Base-by-base conservation (phyloP, 345 rosid species). In the Capsella bursapastoris region DNA sequence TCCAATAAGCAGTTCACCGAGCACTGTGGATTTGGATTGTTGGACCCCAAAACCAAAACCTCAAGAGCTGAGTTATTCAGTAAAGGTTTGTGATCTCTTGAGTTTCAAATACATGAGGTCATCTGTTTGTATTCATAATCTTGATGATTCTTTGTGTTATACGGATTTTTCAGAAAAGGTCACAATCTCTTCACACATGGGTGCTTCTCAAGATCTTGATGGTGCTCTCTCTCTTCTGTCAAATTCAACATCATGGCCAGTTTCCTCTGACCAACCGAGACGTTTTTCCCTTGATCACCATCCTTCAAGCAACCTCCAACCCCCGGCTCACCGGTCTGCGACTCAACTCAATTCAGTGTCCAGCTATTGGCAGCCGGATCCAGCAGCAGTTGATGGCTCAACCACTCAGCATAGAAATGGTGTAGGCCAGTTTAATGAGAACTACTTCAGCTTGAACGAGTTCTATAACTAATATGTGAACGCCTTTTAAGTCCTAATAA, bases 221-320 rank as follows among this genome's bases (percentile, higher is more conserved):
- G 85, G 93, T 91, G 98, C 97, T 94, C 98, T 91, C 98, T 94
- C 97, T 94, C 97, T 94, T 94, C 96, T 94, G 98, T 94, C 98
- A 94, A 76, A 69, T 63, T 86, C 86, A 56, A 86, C 83, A 66
- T 71, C 94, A 43, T 82, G 86, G 83, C 25, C 25, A 22, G 84
- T 79, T 57, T 74, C 86, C 10, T 68, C 80, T 57, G 28, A 73
- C 70, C 86, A 82, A 72, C 88, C 87, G 34, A 86, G 79, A 79
- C 73, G 83, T 28, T 80, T 75, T 64, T 72, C 88, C 18, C 80
- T 76, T 57, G 78, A 79, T 65, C 62, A 75, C 66, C 82, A 76
- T 77, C 64, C 85, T 37, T n/a, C 67, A 32, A 70, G 12, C 70
- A 61, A 73, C 68, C 78, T 78, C 58, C 85, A 75, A 51, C 67